Percentiles rank a stretch among this genome's conserved stretches.
These are phyloP conservation scores for Sungouiozyma intestinalis DNA, from an alignment of 805 yeast species.

Conservation along the genomic window DNA sequence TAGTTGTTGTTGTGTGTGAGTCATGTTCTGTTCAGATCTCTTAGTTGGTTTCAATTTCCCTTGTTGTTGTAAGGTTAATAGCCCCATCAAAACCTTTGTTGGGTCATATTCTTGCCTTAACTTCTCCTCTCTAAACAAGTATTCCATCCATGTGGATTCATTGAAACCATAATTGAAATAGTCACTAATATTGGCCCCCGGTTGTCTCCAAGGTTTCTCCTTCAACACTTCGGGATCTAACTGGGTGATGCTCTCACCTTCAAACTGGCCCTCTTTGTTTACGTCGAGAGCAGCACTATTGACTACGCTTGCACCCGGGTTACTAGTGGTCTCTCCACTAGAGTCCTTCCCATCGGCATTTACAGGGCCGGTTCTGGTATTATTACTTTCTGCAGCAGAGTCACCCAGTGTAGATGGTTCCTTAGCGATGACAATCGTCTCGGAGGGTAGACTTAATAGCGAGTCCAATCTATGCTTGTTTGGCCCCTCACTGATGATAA, in stretches of 20 bases:
- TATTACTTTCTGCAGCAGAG: slow-evolving; percentile 12
- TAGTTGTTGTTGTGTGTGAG: slow-evolving; percentile 2
- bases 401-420: not conserved
- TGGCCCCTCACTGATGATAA: slow-evolving; percentile 51
- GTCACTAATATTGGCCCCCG: slow-evolving; percentile 91
- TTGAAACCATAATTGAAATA: slow-evolving; percentile 96
- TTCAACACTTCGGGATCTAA: slow-evolving; percentile 70
- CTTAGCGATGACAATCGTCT: slow-evolving; percentile 10
- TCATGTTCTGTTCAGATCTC: slow-evolving; percentile 13
- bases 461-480: slow-evolving; percentile 21
- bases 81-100: slow-evolving; percentile 59
- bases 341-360: not conserved
- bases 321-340: slow-evolving; percentile 8
- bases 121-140: slow-evolving; percentile 79
- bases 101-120: slow-evolving; percentile 73
- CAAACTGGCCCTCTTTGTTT: slow-evolving; percentile 32
- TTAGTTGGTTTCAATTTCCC: slow-evolving; percentile 35
- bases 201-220: slow-evolving; percentile 97
- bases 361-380: slow-evolving; percentile 5
- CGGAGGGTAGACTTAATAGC: slow-evolving; percentile 6
- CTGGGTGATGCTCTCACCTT: slow-evolving; percentile 76
- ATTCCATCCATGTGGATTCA: slow-evolving; percentile 91
- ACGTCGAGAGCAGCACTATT: slow-evolving; percentile 22
- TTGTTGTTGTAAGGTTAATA: slow-evolving; percentile 27
- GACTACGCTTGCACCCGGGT: slow-evolving; percentile 1